Base-by-base conservation (phyloP, 1,284 basidiomycete genomes). In the Malassezia restricta region DNA sequence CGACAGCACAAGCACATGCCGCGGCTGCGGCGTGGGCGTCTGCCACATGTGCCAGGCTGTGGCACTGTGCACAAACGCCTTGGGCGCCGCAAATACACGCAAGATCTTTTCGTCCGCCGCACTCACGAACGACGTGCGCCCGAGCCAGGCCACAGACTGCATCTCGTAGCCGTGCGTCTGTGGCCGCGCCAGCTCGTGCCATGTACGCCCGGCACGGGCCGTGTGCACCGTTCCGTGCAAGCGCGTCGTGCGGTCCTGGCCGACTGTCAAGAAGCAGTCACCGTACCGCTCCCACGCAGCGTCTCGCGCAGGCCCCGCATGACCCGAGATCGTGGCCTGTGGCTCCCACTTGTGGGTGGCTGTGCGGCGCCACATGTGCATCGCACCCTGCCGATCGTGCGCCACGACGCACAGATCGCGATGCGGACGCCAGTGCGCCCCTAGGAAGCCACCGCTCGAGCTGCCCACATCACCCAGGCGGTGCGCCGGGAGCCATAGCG, bases 71-170 rank as follows among this genome's bases (percentile, higher is more conserved):
- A 73, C 60, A 40, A 73, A 73, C 4, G 57, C 51, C 6, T 56
- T 55, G 8, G 70, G 65, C 24, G 68, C 66, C 20, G 57, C 51
- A 56, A 73, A 73, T 30, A 69, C 58, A 11, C 70, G 61, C 42
- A 71, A 49, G n/a, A 73, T 62, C 55, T 73, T 73, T 43, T 73
- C 70, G 49, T 73, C 70, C 11, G 66, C 66, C 8, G 68, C 70
- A 45, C 65, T 67, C 14, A 63, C 66, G 41, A 73, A 71, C 43
- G 57, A 54, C 43, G 66, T 56, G 24, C 61, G 62, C 37, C 66
- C 63, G 43, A 70, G 60, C 66, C 65, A 73, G 0, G 65, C 56
- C 45, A 64, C 62, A 9, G 58, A 50, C 15, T 58, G 52, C 31
- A 73, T 35, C 15, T 64, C 68, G 57, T 71, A 70, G 8, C 70